Conservation (phyloP, 352 stramenopile genomes). For the Pythium monospermum region DNA sequence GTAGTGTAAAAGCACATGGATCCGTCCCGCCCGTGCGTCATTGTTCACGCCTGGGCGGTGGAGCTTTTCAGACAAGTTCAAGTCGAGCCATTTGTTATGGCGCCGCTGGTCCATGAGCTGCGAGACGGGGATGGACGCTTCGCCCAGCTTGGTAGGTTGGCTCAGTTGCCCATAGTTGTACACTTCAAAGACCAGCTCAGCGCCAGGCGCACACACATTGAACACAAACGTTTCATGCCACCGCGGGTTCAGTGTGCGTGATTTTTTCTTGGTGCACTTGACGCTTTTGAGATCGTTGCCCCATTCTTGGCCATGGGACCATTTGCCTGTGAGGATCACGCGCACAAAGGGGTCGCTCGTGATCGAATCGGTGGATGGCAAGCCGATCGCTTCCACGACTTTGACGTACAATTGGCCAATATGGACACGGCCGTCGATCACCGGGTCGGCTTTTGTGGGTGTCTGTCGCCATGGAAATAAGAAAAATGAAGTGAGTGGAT, state of each 20-base stretch:
- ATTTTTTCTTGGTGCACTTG: constrained; percentile 87
- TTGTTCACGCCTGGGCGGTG: constrained; percentile 80
- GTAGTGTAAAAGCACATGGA: constrained; percentile 83
- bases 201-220: constrained; percentile 81
- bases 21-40: constrained; percentile 67
- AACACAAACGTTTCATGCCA: constrained; percentile 88
- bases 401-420: constrained; percentile 86
- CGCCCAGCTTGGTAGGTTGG: constrained; percentile 78
- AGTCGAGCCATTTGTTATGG: constrained; percentile 86
- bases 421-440: constrained; percentile 78
- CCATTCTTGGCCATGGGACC: constrained; percentile 83
- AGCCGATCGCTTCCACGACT: constrained; percentile 77
- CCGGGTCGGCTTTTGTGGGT: constrained; percentile 63
- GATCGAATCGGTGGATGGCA: constrained; percentile 85
- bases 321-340: constrained; percentile 80
- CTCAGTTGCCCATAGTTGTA: constrained; percentile 84
- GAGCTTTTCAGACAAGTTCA: constrained; percentile 73
- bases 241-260: constrained; percentile 75
- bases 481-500: not conserved
- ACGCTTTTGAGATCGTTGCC: constrained; percentile 73
- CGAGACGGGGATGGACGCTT: constrained; percentile 63
- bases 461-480: constrained; percentile 24
- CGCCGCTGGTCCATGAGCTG: constrained; percentile 83
- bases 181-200: constrained; percentile 75
- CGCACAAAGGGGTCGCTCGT: constrained; percentile 84